Conservation (phyloP, 768 basidiomycete species). For the Lactifluus pinguis region DNA sequence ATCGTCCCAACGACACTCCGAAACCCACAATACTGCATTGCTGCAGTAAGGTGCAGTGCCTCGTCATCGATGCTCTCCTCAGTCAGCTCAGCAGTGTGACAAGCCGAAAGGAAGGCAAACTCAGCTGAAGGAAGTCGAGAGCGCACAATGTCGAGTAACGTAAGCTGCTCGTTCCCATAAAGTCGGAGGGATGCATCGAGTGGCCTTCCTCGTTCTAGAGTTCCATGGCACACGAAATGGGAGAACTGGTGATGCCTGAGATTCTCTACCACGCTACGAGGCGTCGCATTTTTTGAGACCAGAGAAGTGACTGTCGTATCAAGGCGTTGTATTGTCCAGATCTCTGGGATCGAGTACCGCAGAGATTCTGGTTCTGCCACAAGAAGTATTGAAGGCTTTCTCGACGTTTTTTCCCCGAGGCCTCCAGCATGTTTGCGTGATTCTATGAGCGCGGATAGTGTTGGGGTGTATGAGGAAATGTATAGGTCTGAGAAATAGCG, state of each 20-base stretch:
- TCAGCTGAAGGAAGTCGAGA: conserved; percentile 1
- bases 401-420: too few species aligned
- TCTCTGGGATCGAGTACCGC: not conserved
- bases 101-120: conserved; percentile 13
- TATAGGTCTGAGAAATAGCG: conserved; percentile 6
- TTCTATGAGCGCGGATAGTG: conserved; percentile 5
- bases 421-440: not conserved
- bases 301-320: not conserved
- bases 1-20: conserved; percentile 12
- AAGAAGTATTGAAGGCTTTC: not conserved
- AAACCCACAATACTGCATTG: conserved; percentile 14
- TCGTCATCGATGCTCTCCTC: conserved; percentile 5
- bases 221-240: conserved; percentile 10
- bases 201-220: not conserved
- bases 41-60: conserved; percentile 11
- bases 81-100: conserved; percentile 7
- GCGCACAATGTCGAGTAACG: not conserved
- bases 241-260: not conserved
- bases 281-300: not conserved
- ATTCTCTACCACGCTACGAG: not conserved
- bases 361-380: not conserved
- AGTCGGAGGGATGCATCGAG: conserved; percentile 1
- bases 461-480: conserved; percentile 12
- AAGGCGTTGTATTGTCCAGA: not conserved
- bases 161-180: not conserved